These are phyloP conservation scores for Botrytis cinerea DNA, from an alignment of 2,329 filamentous ascomycete species.

Conservation along the genomic window DNA sequence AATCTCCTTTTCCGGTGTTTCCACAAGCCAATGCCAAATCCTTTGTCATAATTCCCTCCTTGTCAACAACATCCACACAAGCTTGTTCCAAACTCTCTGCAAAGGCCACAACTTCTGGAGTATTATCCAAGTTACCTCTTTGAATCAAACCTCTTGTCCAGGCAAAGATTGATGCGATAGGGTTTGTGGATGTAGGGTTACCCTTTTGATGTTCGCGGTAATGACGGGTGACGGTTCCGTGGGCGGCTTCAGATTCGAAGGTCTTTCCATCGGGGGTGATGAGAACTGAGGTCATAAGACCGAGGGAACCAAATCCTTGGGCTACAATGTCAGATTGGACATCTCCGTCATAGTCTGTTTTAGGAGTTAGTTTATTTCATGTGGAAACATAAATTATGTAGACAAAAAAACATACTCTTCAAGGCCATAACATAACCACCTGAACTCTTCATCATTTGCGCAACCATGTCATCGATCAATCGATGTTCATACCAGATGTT, in stretches of 20 bases:
- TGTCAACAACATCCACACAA: conserved; percentile 89
- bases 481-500: conserved; percentile 99
- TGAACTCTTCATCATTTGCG: conserved; percentile 99
- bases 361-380: conserved; percentile 26
- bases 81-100: conserved; percentile 90
- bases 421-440: conserved; percentile 97
- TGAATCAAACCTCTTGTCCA: conserved; percentile 95
- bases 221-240: conserved; percentile 97
- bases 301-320: conserved; percentile 96
- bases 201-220: conserved; percentile 99
- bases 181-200: conserved; percentile 95
- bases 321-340: conserved; percentile 98
- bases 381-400: not conserved
- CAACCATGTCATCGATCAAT: conserved; percentile 99
- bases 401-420: conserved; percentile 70
- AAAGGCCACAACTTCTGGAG: conserved; percentile 88
- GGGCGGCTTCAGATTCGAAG: conserved; percentile 95
- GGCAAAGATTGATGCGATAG: conserved; percentile 97
- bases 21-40: conserved; percentile 94
- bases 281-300: conserved; percentile 97
- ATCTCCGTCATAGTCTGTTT: conserved; percentile 92
- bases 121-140: conserved; percentile 88
- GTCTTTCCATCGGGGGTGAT: conserved; percentile 96
- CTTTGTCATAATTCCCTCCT: conserved; percentile 98
- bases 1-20: conserved; percentile 79